Conservation (phyloP, 192 early-diverging fungal genomes). For the Podila clonocystis region DNA sequence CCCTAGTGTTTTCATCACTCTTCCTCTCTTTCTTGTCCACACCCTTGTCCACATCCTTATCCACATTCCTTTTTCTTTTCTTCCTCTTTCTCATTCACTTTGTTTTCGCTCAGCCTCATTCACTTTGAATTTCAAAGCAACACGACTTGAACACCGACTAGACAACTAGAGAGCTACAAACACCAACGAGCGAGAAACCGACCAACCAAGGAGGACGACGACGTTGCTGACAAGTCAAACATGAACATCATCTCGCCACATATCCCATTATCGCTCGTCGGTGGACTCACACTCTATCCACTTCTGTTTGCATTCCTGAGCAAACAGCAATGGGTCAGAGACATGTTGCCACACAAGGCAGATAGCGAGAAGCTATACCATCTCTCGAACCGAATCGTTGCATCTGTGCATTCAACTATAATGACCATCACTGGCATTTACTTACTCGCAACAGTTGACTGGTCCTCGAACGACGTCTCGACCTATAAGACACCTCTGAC, state of each 20-base stretch:
- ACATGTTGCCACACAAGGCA: slow-evolving; percentile 21
- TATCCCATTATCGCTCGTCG: slow-evolving; percentile 30
- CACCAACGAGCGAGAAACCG: background rate
- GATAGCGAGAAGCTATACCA: slow-evolving; percentile 23
- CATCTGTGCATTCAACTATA: slow-evolving; percentile 27
- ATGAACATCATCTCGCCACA: slow-evolving; percentile 35
- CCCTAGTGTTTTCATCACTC: background rate
- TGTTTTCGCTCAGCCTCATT: background rate
- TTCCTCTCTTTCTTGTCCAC: background rate
- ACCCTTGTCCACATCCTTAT: background rate
- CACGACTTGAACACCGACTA: background rate
- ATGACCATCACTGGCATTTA: slow-evolving; percentile 20
- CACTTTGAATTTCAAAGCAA: background rate
- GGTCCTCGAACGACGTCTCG: slow-evolving; percentile 30
- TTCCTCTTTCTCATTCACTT: background rate
- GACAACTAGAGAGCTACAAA: background rate
- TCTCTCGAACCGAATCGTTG: slow-evolving; percentile 29
- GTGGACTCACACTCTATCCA: slow-evolving; percentile 27
- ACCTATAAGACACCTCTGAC: slow-evolving; percentile 21
- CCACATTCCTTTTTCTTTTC: background rate
- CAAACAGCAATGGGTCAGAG: slow-evolving; percentile 12
- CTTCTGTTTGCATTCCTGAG: slow-evolving; percentile 14
- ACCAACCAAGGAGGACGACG: background rate
- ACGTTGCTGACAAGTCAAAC: background rate
- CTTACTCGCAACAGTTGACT: slow-evolving; percentile 24